Base-by-base conservation (phyloP, 169 alveolate species). In the Plasmodium inui region DNA sequence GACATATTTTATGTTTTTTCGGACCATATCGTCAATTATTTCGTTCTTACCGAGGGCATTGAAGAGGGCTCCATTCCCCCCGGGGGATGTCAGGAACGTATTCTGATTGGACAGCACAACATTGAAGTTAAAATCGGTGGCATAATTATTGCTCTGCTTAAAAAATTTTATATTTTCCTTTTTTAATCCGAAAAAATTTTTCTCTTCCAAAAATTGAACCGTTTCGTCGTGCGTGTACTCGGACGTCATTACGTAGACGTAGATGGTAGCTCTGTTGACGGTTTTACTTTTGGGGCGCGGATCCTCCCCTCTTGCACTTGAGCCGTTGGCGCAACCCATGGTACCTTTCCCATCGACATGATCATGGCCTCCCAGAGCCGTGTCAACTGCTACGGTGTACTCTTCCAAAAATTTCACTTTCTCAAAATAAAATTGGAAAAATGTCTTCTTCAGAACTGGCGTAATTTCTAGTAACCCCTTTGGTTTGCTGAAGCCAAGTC, bases 11-110 rank as follows among this genome's bases (percentile, higher is more conserved):
- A 89, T 79, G 22, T 89, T 78, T 61, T 89, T 44, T 37, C 50
- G 50, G 8, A 89, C 17, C 94, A 89, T 89, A 44, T 89, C 90
- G 1, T 89, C 74, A 26, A 89, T 67, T 41, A 89, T 89, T 19
- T 46, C 17, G 92, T 96, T 70, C 30, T 53, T 26, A 37, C 93
- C 57, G 30, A 96, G 84, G 57, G 97, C 95, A 72, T 90, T 86
- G 61, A 95, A 96, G 30, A 96, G 82, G 22, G 78, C 88, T 10
- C 97, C 97, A 83, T 96, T 96, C 4, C 97, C 97, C 50, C 83
- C 94, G 80, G 94, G 97, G 93, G 0, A 44, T 92, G 91, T 44
- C 72, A 92, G 34, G 9, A 92, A 19, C 0, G 53, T 37, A 30
- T 84, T 71, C 8, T 53, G 79, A 79, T 39, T 89, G 44, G 80